These are phyloP conservation scores for Ophiocordyceps camponoti-floridani DNA, from an alignment of 2,329 filamentous ascomycete genomes.

Conservation along the genomic window DNA sequence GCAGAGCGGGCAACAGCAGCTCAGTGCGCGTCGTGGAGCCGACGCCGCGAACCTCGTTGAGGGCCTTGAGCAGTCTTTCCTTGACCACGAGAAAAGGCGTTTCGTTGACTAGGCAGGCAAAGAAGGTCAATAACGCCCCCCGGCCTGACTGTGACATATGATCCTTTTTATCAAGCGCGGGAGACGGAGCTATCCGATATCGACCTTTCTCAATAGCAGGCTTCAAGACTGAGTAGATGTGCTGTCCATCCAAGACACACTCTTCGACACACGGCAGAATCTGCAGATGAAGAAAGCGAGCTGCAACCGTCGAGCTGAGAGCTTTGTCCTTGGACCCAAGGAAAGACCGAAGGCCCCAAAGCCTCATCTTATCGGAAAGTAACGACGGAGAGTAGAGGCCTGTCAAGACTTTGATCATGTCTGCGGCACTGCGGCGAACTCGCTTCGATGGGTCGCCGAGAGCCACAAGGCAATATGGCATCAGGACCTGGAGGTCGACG, in stretches of 20 bases:
- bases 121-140: slow-evolving; percentile 47
- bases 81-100: slow-evolving; percentile 57
- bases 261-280: slow-evolving; percentile 70
- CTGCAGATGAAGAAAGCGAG: slow-evolving; percentile 44
- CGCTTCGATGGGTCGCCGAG: slow-evolving; percentile 59
- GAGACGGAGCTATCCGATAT: slow-evolving; percentile 13
- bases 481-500: slow-evolving; percentile 55
- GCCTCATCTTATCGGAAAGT: slow-evolving; percentile 19
- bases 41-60: slow-evolving; percentile 58
- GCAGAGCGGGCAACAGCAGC: slow-evolving; percentile 57
- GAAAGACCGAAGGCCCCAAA: slow-evolving; percentile 45
- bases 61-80: slow-evolving; percentile 47
- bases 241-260: slow-evolving; percentile 59
- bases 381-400: slow-evolving; percentile 22
- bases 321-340: slow-evolving; percentile 39
- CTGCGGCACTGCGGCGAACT: slow-evolving; percentile 58
- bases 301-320: slow-evolving; percentile 37
- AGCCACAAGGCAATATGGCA: slow-evolving; percentile 67
- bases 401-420: slow-evolving; percentile 41
- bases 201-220: slow-evolving; percentile 21
- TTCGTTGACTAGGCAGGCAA: slow-evolving; percentile 53
- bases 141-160: slow-evolving; percentile 43
- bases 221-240: slow-evolving; percentile 46
- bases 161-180: slow-evolving; percentile 29
- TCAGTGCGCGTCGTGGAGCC: slow-evolving; percentile 52